phyloP scores from a whole-genome alignment of 1,139 yeast species.

The Hemisphaericaspora subhashii region DNA sequence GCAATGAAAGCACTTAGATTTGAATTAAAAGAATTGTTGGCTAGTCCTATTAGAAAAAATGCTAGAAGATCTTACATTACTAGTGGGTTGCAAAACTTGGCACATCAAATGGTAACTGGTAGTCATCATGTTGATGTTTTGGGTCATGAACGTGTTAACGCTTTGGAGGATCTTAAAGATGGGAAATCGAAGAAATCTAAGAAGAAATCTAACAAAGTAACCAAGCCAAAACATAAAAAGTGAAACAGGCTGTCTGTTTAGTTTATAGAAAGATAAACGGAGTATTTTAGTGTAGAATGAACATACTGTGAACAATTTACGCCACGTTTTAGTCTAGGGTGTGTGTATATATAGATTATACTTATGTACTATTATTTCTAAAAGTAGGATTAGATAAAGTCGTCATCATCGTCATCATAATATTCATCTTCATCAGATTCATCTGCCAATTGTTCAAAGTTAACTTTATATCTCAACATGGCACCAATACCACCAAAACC shows the following conservation, averaged over 20 bases:
- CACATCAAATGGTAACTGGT: slow-evolving; percentile 78
- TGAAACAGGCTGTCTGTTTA: neutral
- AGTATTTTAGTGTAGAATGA: too few species aligned
- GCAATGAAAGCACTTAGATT: slow-evolving; percentile 50
- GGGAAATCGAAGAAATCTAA: slow-evolving; percentile 20
- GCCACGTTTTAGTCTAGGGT: neutral
- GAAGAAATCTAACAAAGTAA: slow-evolving; percentile 12
- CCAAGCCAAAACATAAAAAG: slow-evolving; percentile 6
- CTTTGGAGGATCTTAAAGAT: slow-evolving; percentile 62
- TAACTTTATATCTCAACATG: slow-evolving; percentile 89
- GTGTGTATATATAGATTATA: neutral
- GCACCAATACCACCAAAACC: slow-evolving; percentile 99
- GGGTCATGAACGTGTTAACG: slow-evolving; percentile 70
- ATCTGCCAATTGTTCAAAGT: slow-evolving; percentile 90
- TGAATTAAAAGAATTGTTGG: slow-evolving; percentile 58
- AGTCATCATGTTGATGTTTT: slow-evolving; percentile 66
- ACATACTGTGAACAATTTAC: neutral
- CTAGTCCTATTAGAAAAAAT: slow-evolving; percentile 64
- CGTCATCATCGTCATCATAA: slow-evolving; percentile 72
- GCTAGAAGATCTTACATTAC: slow-evolving; percentile 76
- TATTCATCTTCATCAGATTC: slow-evolving; percentile 87
- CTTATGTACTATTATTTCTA: too few species aligned
- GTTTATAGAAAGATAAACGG: too few species aligned
- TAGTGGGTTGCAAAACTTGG: slow-evolving; percentile 80
- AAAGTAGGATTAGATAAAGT: slow-evolving; percentile 37